phyloP scores from a whole-genome alignment of 2,329 filamentous ascomycete genomes.

The Phoma herbarum region DNA sequence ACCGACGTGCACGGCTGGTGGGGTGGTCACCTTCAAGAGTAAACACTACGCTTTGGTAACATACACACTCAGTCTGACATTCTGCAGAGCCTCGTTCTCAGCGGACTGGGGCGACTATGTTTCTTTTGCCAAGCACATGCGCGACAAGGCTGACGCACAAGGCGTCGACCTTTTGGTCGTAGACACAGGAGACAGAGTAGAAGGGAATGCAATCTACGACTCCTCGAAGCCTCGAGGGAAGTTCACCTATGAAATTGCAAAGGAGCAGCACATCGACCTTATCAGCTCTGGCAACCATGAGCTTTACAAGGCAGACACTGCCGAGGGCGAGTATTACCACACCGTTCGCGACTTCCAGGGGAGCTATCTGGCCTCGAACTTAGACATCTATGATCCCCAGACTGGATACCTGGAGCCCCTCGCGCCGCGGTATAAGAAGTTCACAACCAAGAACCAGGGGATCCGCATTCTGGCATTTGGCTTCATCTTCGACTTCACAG shows the following conservation, averaged over 20 bases:
- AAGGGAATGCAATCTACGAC: slow-evolving; percentile 95
- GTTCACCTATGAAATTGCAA: slow-evolving; percentile 88
- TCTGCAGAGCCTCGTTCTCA: slow-evolving; percentile 79
- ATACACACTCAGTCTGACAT: slow-evolving; percentile 15
- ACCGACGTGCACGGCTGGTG: slow-evolving; percentile 97
- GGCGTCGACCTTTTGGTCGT: slow-evolving; percentile 90
- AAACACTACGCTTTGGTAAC: neutral
- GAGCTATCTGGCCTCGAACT: slow-evolving; percentile 87
- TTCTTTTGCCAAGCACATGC: slow-evolving; percentile 87
- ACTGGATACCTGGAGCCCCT: slow-evolving; percentile 77
- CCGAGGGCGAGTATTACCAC: slow-evolving; percentile 77
- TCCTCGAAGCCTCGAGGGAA: slow-evolving; percentile 85
- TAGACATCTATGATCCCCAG: slow-evolving; percentile 82
- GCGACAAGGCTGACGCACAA: slow-evolving; percentile 76
- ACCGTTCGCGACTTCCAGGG: slow-evolving; percentile 85
- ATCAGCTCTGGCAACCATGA: slow-evolving; percentile 94
- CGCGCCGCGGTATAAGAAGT: slow-evolving; percentile 84
- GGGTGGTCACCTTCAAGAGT: slow-evolving; percentile 91
- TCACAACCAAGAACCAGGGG: slow-evolving; percentile 88
- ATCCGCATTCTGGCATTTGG: slow-evolving; percentile 88
- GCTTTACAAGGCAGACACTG: slow-evolving; percentile 82
- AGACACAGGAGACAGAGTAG: slow-evolving; percentile 92
- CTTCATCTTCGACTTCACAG: slow-evolving; percentile 92
- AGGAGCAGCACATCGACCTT: slow-evolving; percentile 82
- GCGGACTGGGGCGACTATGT: slow-evolving; percentile 99